Evolutionary conservation across 2,329 filamentous ascomycete genomes (phyloP), one percentile per base, ranked within the genome.

Genomic region (Verticillium tricorpus): DNA sequence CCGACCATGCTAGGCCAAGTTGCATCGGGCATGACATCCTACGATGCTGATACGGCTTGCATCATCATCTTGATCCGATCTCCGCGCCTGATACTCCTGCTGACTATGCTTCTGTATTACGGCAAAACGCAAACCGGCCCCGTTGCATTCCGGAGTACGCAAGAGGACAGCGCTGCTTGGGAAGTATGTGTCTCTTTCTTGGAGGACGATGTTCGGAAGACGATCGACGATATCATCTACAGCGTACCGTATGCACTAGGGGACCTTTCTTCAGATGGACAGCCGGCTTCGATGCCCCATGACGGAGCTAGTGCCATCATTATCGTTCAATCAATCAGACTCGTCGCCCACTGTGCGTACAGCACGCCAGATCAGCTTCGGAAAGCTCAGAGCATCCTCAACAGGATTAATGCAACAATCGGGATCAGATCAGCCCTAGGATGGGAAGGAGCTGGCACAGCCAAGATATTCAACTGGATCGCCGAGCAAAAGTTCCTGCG

Each of bases 21-120:
- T 39, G 62, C 54, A 4, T 60, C 65, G 1, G 65, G 59, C 2
- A 62, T 45, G 5, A 65, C 57, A 3, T 66, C 68, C 59, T 74
- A 68, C 60, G 72, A 74, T 52, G 63, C 67, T 2, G 70, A 73
- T 56, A 74, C 72, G 9, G 72, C 72, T 0, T 74, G 72, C 59
- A 73, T 67, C 32, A 70, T 74, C 37, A 69, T 74, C 25, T 59
- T 74, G 11, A 61, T 74, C 3, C 68, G 72, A 6, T 72, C 72
- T 0, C 69, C 70, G 6, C 68, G 72, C 1, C 66, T 74, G 2
- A 73, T 74, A 1, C 54, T 74, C 1, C 56, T 74, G 8, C 59
- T 71, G 52, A 71, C 66, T 34, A 67, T 74, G 62, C 65, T 74
- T 8, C 56, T 69, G 5, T 71, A 71, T 55, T 67, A 69, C 14